Evolutionary conservation across 75 land plant genomes (phyloP).

Genomic region (Isoetes taiwanensis): DNA sequence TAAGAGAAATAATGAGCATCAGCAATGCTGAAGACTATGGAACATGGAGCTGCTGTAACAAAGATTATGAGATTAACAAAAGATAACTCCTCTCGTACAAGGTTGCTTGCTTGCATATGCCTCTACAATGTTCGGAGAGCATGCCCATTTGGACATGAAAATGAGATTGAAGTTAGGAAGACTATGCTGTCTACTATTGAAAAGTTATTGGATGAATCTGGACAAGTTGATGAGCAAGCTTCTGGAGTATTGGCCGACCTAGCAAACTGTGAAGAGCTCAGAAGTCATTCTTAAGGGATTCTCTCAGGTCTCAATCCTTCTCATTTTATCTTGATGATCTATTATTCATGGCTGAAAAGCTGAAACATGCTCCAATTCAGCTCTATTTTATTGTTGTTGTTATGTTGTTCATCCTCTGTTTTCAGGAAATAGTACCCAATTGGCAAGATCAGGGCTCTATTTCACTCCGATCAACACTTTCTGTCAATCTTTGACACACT

Average conservation of each 20-base stretch:
- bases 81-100: conserved; percentile 59
- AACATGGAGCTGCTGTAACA: conserved; percentile 40
- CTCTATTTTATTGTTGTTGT: too few species aligned
- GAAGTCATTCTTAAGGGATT: too few species aligned
- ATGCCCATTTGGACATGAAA: conserved; percentile 30
- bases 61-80: conserved; percentile 39
- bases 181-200: conserved; percentile 45
- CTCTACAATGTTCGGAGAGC: conserved; percentile 48
- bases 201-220: conserved; percentile 67
- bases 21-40: conserved; percentile 26
- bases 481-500: too few species aligned
- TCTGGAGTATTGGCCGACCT: conserved; percentile 56
- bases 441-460: too few species aligned
- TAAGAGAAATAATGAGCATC: conserved; percentile 45
- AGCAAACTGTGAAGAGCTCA: conserved; percentile 65
- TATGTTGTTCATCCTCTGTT: too few species aligned
- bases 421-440: too few species aligned
- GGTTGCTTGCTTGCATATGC: conserved; percentile 65
- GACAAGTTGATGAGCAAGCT: conserved; percentile 84
- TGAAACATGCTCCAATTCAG: too few species aligned
- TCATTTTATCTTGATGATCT: too few species aligned
- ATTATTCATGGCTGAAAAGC: too few species aligned
- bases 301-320: too few species aligned
- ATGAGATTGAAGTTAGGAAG: conserved; percentile 41
- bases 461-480: too few species aligned